phyloP scores from a whole-genome alignment of 2,329 filamentous ascomycete species.

The Venturia oleaginea region DNA sequence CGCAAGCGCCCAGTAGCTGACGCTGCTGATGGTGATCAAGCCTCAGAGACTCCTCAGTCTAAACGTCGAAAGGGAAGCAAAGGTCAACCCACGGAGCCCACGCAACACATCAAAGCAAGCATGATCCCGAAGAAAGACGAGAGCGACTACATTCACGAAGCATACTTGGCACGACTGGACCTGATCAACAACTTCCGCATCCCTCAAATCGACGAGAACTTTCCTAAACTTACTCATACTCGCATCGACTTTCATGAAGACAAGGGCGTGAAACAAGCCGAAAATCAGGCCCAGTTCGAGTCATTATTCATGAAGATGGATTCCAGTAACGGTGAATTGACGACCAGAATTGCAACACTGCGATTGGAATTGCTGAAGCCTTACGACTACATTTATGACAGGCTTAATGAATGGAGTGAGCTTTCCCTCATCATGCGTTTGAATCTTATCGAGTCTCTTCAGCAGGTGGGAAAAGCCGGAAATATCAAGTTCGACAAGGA shows the following conservation, averaged over 20 bases:
- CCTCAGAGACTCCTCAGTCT: neutral
- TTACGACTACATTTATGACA: neutral
- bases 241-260: neutral
- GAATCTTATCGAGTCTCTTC: neutral
- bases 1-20: neutral
- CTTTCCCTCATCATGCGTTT: neutral
- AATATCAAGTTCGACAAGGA: neutral
- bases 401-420: neutral
- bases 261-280: neutral
- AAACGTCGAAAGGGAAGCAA: neutral
- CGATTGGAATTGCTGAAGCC: neutral
- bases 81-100: neutral
- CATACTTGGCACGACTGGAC: neutral
- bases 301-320: neutral
- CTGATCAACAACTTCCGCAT: neutral
- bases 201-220: neutral
- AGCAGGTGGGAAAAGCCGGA: neutral
- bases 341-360: neutral
- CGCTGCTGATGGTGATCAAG: neutral
- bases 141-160: neutral
- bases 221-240: neutral
- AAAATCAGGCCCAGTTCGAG: neutral
- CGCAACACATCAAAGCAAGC: neutral
- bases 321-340: neutral
- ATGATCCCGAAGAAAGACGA: neutral